These are phyloP conservation scores for Peniophora sp. DNA, from an alignment of 1,284 basidiomycete species.

Conservation along the genomic window DNA sequence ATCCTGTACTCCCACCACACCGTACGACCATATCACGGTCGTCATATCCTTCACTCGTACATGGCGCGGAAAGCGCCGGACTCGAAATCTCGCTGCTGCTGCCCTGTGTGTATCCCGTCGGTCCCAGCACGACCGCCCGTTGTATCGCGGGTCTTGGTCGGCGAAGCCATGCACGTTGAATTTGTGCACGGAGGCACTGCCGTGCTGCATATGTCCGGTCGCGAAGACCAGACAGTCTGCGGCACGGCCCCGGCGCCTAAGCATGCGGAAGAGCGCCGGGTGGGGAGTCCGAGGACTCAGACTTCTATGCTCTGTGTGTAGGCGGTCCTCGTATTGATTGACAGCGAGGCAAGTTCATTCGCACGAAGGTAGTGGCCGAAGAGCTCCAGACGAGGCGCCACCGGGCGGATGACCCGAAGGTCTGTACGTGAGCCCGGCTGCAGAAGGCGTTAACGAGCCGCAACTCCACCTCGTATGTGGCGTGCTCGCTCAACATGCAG, in stretches of 20 bases:
- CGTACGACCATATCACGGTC: background rate
- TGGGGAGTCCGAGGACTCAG: background rate
- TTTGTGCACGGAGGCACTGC: background rate
- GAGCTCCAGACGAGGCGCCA: background rate
- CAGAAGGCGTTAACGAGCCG: background rate
- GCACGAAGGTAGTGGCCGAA: background rate
- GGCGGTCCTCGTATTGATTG: background rate
- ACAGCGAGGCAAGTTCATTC: background rate
- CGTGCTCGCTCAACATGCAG: background rate
- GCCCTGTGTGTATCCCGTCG: background rate
- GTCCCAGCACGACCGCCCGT: background rate
- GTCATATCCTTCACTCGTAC: background rate
- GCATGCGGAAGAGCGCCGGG: background rate
- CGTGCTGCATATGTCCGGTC: background rate
- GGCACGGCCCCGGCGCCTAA: background rate
- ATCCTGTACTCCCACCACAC: background rate
- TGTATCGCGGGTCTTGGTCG: background rate
- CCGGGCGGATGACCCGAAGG: background rate
- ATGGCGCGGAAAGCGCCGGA: background rate
- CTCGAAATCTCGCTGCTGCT: background rate
- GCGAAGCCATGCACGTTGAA: background rate
- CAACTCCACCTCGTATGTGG: background rate
- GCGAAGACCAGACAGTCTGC: background rate
- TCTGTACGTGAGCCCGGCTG: background rate
- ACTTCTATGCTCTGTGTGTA: background rate